Evolutionary conservation across 2,329 filamentous ascomycete genomes (phyloP), one percentile per base, ranked within the genome.

Genomic region (Cercospora janseana): DNA sequence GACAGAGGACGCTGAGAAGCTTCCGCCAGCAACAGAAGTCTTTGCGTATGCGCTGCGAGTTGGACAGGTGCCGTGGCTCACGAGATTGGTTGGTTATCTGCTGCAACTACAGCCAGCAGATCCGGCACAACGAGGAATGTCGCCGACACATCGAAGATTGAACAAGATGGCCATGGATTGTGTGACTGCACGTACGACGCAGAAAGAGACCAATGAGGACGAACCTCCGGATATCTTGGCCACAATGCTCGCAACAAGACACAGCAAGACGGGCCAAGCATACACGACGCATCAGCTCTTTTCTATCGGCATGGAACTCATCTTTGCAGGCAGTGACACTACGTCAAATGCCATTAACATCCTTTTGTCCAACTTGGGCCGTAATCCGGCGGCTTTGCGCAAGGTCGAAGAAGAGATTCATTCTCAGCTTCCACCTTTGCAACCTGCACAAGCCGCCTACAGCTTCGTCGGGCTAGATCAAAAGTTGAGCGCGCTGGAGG

Each of bases 321-420:
- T 43, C 13, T 40, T 51, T 8, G 48, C 26, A 10, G 48, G 48
- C 10, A 29, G 40, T 12, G 40, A 51, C 24, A 51, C 48, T 15
- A 51, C 48, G 3, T 28, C 26, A 4, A 42, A 42, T 24, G 46
- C 48, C 7, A 29, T 51, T 3, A 18, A 42, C 31, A 9, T 45
- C 8, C 31, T 51, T 1, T 51, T 45, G 20, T 40, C 48, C 13
- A 32, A 51, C n/a, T 13, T 42, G 13, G 38, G 31, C 3, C 28
- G 48, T 3, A 16, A 51, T 26, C 40, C 31, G 2, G 21, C 24
- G 24, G 9, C 10, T 20, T n/a, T 45, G 13, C 26, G 16, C 4
- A 44, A 9, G 31, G 38, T 34, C 34, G 23, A 47, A 2, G 23
- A 38, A 6, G 50, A 52, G 38, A 18, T 49, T 5, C 37, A 49